These are phyloP conservation scores for Scutellaria baicalensis DNA, from an alignment of 257 asterid genomes.

Conservation along the genomic window DNA sequence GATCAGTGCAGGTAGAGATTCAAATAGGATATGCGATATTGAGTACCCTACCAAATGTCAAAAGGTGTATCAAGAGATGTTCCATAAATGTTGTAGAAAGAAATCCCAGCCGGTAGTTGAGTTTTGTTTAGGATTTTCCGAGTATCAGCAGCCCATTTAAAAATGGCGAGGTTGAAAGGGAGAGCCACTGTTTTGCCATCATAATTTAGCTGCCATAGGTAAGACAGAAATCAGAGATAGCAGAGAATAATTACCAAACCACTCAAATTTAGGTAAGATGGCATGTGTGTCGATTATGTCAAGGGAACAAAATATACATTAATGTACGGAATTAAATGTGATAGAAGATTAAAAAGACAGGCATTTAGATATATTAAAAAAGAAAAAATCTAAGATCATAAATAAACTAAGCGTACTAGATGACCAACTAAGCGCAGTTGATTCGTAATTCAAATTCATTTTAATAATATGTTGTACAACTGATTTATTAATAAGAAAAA, in stretches of 20 bases:
- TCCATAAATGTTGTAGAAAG: conserved; percentile 84
- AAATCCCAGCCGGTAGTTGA: conserved; percentile 58
- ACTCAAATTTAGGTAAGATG: neutral
- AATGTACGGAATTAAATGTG: neutral
- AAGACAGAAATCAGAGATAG: neutral
- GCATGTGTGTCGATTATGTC: neutral
- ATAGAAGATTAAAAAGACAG: neutral
- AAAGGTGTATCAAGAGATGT: conserved; percentile 75
- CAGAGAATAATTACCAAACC: neutral
- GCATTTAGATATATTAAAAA: too few species aligned
- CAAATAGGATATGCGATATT: neutral
- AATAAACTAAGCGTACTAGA: too few species aligned
- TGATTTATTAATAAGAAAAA: neutral
- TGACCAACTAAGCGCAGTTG: neutral
- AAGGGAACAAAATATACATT: neutral
- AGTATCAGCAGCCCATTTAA: conserved; percentile 70
- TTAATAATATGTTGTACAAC: neutral
- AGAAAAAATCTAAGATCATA: too few species aligned
- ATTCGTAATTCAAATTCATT: neutral
- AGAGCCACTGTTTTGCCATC: conserved; percentile 58
- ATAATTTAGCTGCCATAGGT: conserved; percentile 43
- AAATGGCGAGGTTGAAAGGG: conserved; percentile 67
- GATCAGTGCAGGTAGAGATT: neutral
- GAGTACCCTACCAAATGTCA: conserved; percentile 65
- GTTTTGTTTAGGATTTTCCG: conserved; percentile 49